Conservation (phyloP, 2,329 filamentous ascomycete genomes). For the Decorospora gaudefroyi region DNA sequence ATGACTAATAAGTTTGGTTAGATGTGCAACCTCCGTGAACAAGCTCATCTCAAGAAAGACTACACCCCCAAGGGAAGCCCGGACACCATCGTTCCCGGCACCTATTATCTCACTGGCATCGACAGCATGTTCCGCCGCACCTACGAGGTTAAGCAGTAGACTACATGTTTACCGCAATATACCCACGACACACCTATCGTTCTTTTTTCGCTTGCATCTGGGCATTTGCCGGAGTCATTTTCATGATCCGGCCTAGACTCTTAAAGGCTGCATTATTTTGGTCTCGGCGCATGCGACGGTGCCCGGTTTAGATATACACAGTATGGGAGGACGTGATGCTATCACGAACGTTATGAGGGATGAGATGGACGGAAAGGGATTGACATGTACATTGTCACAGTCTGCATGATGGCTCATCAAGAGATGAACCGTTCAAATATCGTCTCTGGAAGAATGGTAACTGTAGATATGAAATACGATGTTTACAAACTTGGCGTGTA, state of each 20-base stretch:
- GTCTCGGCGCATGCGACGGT: constrained; percentile 24
- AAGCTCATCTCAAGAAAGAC: constrained; percentile 57
- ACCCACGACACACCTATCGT: constrained; percentile 23
- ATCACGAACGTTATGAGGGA: constrained; percentile 23
- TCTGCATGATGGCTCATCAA: constrained; percentile 11
- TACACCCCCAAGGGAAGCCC: constrained; percentile 53
- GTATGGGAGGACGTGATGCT: constrained; percentile 7
- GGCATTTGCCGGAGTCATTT: constrained; percentile 46
- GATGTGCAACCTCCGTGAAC: constrained; percentile 59
- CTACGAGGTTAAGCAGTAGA: constrained; percentile 57
- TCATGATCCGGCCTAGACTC: constrained; percentile 37
- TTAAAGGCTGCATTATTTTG: constrained; percentile 28
- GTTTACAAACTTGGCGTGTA: constrained; percentile 1
- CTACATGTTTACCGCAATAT: constrained; percentile 10
- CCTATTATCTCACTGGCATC: constrained; percentile 57
- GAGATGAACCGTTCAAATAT: constrained; percentile 18
- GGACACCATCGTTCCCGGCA: constrained; percentile 53
- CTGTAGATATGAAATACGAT: constrained; percentile 25
- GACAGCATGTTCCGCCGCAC: constrained; percentile 58
- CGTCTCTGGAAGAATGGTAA: constrained; percentile 11
- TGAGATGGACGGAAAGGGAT: constrained; percentile 14
- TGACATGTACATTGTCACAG: constrained; percentile 17
- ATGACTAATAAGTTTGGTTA: constrained; percentile 38
- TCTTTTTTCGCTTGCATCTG: constrained; percentile 37
- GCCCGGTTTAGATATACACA: constrained; percentile 6